Conservation (phyloP, 2,329 filamentous ascomycete species). For the Aspergillus uvarum region DNA sequence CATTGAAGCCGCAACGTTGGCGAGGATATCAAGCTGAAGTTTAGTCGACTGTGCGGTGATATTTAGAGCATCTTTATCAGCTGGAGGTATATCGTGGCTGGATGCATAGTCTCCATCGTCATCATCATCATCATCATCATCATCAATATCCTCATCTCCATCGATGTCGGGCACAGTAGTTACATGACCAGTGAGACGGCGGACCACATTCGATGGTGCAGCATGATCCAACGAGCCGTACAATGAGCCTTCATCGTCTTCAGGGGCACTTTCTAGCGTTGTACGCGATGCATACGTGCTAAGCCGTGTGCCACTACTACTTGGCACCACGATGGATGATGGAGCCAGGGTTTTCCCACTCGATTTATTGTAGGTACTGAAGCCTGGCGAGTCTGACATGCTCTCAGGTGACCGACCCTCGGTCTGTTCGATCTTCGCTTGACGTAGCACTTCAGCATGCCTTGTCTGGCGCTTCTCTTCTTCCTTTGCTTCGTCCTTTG, state of each 20-base stretch:
- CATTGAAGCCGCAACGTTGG: constrained; percentile 79
- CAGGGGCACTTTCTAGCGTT: constrained; percentile 48
- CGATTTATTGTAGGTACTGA: constrained; percentile 34
- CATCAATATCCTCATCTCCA: constrained; percentile 66
- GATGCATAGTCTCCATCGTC: constrained; percentile 78
- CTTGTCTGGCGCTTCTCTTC: constrained; percentile 75
- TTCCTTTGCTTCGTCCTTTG: constrained; percentile 93
- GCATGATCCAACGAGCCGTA: constrained; percentile 60
- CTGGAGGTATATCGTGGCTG: constrained; percentile 68
- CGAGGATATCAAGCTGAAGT: constrained; percentile 85
- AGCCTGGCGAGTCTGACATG: constrained; percentile 38
- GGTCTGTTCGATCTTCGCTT: constrained; percentile 75
- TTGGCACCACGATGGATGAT: constrained; percentile 37
- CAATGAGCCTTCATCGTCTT: constrained; percentile 55
- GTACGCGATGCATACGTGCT: constrained; percentile 51
- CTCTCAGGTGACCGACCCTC: constrained; percentile 51
- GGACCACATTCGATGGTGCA: constrained; percentile 50
- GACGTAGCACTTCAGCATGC: constrained; percentile 71
- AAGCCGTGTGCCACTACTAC: constrained; percentile 45
- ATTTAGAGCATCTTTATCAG: constrained; percentile 89
- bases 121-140: constrained; percentile 68
- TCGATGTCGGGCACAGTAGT: constrained; percentile 60
- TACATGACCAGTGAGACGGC: constrained; percentile 50
- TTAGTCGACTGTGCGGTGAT: constrained; percentile 96
- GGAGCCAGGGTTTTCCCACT: constrained; percentile 40